Percentiles rank a stretch among this genome's conserved stretches.
Evolutionary conservation across 1,284 basidiomycete genomes (phyloP).

Genomic region (Sparassis latifolia): DNA sequence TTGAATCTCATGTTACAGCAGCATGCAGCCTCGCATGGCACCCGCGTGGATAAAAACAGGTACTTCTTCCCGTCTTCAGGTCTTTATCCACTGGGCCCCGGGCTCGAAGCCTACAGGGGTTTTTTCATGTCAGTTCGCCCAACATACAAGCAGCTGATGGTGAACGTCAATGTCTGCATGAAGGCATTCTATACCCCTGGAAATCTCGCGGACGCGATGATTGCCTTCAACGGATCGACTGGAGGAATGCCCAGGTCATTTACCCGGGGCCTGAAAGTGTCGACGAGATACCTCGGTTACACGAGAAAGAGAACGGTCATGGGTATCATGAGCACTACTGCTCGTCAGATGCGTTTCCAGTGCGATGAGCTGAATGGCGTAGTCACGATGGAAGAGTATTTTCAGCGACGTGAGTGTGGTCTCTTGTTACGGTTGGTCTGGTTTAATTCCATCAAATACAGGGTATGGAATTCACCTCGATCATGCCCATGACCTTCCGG

Average conservation of each 20-base stretch:
- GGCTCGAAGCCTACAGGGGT: conserved; percentile 55
- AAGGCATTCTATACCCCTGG: conserved; percentile 63
- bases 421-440: not conserved
- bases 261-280: conserved; percentile 48
- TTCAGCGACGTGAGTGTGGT: conserved; percentile 42
- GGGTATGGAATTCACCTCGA: conserved; percentile 51
- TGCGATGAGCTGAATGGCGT: conserved; percentile 43
- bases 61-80: conserved; percentile 47
- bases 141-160: conserved; percentile 57
- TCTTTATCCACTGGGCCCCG: conserved; percentile 32
- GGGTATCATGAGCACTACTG: conserved; percentile 38
- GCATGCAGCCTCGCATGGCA: conserved; percentile 44
- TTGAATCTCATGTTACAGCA: conserved; percentile 62
- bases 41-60: conserved; percentile 52
- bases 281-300: conserved; percentile 50
- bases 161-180: conserved; percentile 72
- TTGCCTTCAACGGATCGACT: conserved; percentile 35
- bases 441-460: conserved; percentile 18
- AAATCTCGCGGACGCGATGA: conserved; percentile 51
- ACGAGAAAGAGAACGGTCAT: conserved; percentile 42
- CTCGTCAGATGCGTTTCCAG: conserved; percentile 41
- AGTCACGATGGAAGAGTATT: conserved; percentile 58
- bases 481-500: conserved; percentile 46
- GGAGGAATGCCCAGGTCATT: conserved; percentile 46
- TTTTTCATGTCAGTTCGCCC: conserved; percentile 65